Conservation (phyloP, 768 basidiomycete species). For the Pholiota microspora region DNA sequence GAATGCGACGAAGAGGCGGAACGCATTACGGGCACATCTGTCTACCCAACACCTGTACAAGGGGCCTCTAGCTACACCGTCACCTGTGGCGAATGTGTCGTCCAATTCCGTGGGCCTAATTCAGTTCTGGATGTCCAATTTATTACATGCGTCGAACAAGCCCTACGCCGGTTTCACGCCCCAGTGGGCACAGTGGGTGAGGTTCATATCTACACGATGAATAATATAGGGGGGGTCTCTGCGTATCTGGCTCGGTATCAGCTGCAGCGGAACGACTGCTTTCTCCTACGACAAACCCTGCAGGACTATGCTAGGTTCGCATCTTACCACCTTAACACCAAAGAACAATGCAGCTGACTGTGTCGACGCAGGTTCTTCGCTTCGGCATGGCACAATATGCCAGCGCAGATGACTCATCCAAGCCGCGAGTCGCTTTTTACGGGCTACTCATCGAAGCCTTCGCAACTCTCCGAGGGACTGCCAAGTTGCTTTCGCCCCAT, state of each 20-base stretch:
- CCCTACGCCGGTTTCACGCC: too few relatives aligned
- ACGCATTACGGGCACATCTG: neutral
- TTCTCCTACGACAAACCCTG: neutral
- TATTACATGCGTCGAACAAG: too few relatives aligned
- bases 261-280: conserved; percentile 1
- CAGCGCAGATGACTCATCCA: neutral
- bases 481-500: neutral
- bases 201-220: conserved; percentile 7
- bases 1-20: neutral
- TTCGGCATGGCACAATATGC: conserved; percentile 5
- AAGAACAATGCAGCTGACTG: neutral
- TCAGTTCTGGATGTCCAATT: neutral
- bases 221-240: conserved; percentile 9
- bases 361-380: conserved; percentile 3
- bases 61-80: conserved; percentile 10
- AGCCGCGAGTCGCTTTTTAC: too few relatives aligned
- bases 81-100: neutral
- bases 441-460: too few relatives aligned
- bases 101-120: conserved; percentile 5
- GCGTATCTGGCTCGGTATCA: conserved; percentile 11
- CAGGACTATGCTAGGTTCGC: conserved; percentile 1
- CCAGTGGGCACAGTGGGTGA: neutral
- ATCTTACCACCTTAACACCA: too few relatives aligned
- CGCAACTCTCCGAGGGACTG: too few relatives aligned
- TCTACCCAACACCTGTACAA: conserved; percentile 1